Conservation (phyloP, 2,329 filamentous ascomycete genomes). For the Davidsoniella australis region DNA sequence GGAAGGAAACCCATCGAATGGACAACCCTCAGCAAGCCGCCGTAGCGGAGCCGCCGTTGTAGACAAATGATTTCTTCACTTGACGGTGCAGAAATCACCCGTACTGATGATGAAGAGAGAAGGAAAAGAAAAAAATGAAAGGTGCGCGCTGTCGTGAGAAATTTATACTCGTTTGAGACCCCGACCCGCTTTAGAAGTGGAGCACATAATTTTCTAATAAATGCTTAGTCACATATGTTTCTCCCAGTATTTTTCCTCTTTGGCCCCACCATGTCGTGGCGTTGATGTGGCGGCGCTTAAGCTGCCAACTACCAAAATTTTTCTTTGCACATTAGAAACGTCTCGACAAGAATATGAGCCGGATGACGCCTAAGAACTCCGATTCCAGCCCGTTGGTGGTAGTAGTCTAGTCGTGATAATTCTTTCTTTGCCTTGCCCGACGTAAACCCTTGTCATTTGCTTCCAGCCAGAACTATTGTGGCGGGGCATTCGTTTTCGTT, state of each 20-base stretch:
- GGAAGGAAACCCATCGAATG: conserved; percentile 34
- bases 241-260: no score
- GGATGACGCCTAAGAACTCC: conserved; percentile 1
- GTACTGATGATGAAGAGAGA: conserved; percentile 27
- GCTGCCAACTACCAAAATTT: conserved; percentile 2
- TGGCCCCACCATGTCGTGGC: neutral
- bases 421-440: no score
- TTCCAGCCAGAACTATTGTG: no score
- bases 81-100: conserved; percentile 33
- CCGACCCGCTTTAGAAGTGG: conserved; percentile 10
- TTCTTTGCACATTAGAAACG: conserved; percentile 5
- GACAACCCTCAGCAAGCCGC: conserved; percentile 38
- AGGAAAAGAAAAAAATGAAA: conserved; percentile 16
- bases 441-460: no score
- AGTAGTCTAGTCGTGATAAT: no score
- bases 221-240: conserved; percentile 2
- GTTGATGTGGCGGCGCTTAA: neutral
- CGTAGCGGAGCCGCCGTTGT: conserved; percentile 31
- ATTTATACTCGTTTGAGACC: conserved; percentile 10
- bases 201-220: neutral
- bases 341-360: neutral
- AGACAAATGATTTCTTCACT: conserved; percentile 27
- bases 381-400: no score
- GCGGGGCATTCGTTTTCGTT: neutral
- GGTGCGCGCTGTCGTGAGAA: neutral